These are phyloP conservation scores for Aspergillus fumigatiaffinis DNA, from an alignment of 2,329 filamentous ascomycete species.

Conservation along the genomic window DNA sequence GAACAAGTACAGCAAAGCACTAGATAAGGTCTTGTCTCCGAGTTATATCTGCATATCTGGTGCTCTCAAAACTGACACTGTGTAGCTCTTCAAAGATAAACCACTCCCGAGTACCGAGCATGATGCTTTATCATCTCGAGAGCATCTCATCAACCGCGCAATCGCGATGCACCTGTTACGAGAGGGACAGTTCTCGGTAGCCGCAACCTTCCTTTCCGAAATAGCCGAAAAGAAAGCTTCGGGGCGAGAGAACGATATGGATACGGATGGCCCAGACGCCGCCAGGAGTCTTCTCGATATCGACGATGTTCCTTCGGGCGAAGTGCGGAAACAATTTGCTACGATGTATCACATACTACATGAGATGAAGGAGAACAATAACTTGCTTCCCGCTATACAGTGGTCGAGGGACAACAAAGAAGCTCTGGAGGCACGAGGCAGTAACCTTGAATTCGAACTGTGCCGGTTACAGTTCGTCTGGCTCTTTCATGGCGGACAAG, in stretches of 20 bases:
- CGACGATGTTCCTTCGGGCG: conserved; percentile 58
- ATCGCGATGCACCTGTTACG: conserved; percentile 95
- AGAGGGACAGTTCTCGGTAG: conserved; percentile 88
- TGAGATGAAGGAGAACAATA: conserved; percentile 65
- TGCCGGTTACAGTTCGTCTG: conserved; percentile 85
- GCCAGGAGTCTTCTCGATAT: conserved; percentile 47
- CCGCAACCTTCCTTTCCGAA: conserved; percentile 79
- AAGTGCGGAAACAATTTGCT: conserved; percentile 75
- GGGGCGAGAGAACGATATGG: conserved; percentile 25
- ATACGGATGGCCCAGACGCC: conserved; percentile 33
- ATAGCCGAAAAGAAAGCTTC: conserved; percentile 47
- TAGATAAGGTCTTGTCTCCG: conserved; percentile 63
- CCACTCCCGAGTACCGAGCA: conserved; percentile 72
- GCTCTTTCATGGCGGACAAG: conserved; percentile 68
- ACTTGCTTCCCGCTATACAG: conserved; percentile 76
- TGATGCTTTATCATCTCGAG: conserved; percentile 72
- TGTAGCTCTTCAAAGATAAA: conserved; percentile 62
- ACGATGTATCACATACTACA: conserved; percentile 89
- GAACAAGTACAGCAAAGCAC: conserved; percentile 75
- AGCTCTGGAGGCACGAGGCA: conserved; percentile 74
- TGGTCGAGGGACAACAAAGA: conserved; percentile 74
- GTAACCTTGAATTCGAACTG: conserved; percentile 92
- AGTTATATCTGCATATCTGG: not conserved
- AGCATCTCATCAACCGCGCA: conserved; percentile 79
- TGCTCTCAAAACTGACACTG: not conserved